Evolutionary conservation across 2,329 filamentous ascomycete species (phyloP).

Genomic region (Pestalotiopsis sp.): DNA sequence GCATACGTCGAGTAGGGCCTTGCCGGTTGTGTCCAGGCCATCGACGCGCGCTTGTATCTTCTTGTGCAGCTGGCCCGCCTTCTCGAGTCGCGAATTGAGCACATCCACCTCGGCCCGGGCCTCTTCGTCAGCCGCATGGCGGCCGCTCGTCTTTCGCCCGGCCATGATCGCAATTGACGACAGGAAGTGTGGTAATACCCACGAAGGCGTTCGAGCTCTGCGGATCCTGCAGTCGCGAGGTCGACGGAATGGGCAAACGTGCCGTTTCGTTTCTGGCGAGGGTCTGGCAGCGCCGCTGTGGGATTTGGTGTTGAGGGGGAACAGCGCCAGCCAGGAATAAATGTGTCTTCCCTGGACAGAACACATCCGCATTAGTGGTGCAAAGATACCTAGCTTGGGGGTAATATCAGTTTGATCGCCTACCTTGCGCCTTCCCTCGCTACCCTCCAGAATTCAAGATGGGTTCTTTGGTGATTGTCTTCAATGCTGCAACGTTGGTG

Average conservation of each 20-base stretch:
- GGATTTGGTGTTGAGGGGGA: not conserved
- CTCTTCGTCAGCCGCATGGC: slow-evolving; percentile 65
- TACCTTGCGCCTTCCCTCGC: no score
- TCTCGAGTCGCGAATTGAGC: slow-evolving; percentile 76
- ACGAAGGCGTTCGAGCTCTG: not conserved
- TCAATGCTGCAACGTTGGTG: not conserved
- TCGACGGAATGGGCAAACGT: not conserved
- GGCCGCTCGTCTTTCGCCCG: slow-evolving; percentile 47
- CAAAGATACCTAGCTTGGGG: not conserved
- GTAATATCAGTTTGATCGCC: no score
- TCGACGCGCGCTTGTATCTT: slow-evolving; percentile 90
- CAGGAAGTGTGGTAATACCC: not conserved
- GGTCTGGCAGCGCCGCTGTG: not conserved
- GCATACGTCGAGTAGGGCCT: slow-evolving; percentile 88
- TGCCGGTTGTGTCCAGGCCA: slow-evolving; percentile 83
- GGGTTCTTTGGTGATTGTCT: not conserved
- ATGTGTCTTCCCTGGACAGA: not conserved
- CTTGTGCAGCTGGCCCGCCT: slow-evolving; percentile 90
- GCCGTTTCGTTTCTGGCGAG: not conserved
- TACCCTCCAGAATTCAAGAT: not conserved
- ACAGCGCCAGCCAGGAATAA: not conserved
- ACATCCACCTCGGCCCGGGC: slow-evolving; percentile 72
- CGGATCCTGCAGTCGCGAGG: not conserved
- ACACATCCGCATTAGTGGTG: not conserved
- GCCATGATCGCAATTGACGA: slow-evolving; percentile 43